Evolutionary conservation across 2,329 filamentous ascomycete species (phyloP).

Genomic region (Paecilomyces niveus): DNA sequence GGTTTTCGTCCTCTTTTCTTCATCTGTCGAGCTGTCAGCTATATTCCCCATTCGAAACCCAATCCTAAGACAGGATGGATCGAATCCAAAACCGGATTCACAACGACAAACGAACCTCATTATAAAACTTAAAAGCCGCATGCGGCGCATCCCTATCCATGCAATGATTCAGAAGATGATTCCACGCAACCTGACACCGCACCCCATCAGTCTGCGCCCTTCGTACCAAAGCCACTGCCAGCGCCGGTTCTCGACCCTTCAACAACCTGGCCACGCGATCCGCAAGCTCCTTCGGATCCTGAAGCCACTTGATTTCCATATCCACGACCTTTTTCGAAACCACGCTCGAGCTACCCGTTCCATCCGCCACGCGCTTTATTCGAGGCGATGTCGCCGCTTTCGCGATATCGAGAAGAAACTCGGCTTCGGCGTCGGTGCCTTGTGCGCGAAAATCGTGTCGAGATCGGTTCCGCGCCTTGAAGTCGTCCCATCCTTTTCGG

Average conservation of each 20-base stretch:
- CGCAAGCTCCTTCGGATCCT: slow-evolving; percentile 67
- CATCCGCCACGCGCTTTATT: not conserved
- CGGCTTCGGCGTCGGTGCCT: not conserved
- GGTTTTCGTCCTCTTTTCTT: slow-evolving; percentile 83
- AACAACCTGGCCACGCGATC: slow-evolving; percentile 59
- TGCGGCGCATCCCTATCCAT: slow-evolving; percentile 55
- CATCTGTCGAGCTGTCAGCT: slow-evolving; percentile 54
- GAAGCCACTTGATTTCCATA: slow-evolving; percentile 55
- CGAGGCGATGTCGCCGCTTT: slow-evolving; percentile 3
- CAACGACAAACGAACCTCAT: slow-evolving; percentile 56
- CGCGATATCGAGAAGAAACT: slow-evolving; percentile 11
- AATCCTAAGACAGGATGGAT: slow-evolving; percentile 1
- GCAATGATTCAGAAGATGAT: slow-evolving; percentile 68
- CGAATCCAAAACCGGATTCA: not conserved
- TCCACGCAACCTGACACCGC: slow-evolving; percentile 74
- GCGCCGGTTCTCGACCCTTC: slow-evolving; percentile 51
- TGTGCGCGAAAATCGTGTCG: not conserved
- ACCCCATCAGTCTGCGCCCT: slow-evolving; percentile 56
- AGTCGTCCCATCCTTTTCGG: slow-evolving; percentile 4
- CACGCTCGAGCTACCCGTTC: slow-evolving; percentile 2
- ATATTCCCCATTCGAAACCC: slow-evolving; percentile 2
- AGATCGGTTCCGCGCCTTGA: not conserved
- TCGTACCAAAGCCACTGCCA: slow-evolving; percentile 62
- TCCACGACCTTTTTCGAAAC: slow-evolving; percentile 27
- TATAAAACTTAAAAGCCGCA: slow-evolving; percentile 72